These are phyloP conservation scores for Apiospora pterosperma DNA, from an alignment of 2,329 filamentous ascomycete genomes.

Conservation along the genomic window DNA sequence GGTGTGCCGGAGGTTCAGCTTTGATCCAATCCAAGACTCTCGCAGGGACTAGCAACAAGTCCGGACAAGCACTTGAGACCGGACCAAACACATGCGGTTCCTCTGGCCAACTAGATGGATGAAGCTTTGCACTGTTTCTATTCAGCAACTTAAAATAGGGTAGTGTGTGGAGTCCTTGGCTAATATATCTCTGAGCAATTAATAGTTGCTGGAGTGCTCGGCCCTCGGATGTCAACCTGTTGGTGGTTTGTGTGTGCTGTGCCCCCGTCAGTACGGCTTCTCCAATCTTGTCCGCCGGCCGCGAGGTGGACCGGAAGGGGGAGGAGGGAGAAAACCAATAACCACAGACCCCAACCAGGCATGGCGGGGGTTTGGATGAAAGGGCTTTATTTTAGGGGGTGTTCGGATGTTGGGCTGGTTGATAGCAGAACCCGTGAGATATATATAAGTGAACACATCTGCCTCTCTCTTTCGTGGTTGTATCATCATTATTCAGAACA, in stretches of 20 bases:
- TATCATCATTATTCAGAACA: neutral
- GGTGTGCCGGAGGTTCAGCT: neutral
- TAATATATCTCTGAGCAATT: neutral
- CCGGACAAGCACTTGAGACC: neutral
- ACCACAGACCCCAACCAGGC: neutral
- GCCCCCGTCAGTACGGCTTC: neutral
- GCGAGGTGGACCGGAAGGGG: neutral
- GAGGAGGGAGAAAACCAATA: neutral
- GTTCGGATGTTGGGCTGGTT: neutral
- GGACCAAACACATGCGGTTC: neutral
- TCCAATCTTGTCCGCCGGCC: constrained; percentile 7
- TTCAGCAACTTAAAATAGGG: neutral
- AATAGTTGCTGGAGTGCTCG: neutral
- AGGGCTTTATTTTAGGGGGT: neutral
- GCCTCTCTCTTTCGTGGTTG: neutral
- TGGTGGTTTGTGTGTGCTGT: neutral
- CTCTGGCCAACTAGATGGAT: neutral
- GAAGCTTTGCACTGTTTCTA: neutral
- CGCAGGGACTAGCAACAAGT: neutral
- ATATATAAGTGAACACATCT: neutral
- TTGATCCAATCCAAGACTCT: neutral
- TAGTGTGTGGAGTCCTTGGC: neutral
- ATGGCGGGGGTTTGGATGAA: neutral
- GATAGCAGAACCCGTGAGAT: neutral
- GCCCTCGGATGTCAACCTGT: neutral